These are phyloP conservation scores for Polymyxa betae DNA, from an alignment of 208 protist genomes.

Conservation along the genomic window DNA sequence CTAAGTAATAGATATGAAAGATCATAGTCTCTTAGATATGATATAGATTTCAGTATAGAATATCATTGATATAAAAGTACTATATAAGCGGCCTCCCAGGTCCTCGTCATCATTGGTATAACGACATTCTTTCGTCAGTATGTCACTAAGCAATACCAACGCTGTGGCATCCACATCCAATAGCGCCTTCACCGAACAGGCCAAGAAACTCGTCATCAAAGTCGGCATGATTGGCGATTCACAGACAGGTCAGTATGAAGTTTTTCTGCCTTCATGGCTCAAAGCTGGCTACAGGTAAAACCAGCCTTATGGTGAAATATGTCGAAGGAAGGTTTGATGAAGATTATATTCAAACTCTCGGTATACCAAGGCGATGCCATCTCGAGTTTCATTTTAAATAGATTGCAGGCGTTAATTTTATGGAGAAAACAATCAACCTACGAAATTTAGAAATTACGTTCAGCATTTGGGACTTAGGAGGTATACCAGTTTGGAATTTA, in stretches of 20 bases:
- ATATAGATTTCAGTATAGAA: too few species aligned
- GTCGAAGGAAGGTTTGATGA: slow-evolving; percentile 71
- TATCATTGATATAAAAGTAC: too few species aligned
- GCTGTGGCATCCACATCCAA: neutral
- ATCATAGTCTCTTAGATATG: too few species aligned
- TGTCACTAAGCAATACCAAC: too few species aligned
- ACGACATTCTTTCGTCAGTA: too few species aligned
- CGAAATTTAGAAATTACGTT: slow-evolving; percentile 82
- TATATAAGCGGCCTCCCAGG: too few species aligned
- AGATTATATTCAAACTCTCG: slow-evolving; percentile 74
- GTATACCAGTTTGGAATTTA: slow-evolving; percentile 53
- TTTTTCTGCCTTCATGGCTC: neutral
- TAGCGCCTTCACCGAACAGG: slow-evolving; percentile 29
- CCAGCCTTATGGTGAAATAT: slow-evolving; percentile 74
- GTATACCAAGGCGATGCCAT: slow-evolving; percentile 30
- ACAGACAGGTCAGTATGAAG: slow-evolving; percentile 22
- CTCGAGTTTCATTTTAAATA: neutral
- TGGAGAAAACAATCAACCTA: slow-evolving; percentile 84
- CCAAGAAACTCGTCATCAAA: slow-evolving; percentile 47
- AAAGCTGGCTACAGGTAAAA: slow-evolving; percentile 66
- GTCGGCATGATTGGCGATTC: slow-evolving; percentile 53
- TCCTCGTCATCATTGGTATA: too few species aligned
- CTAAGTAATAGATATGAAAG: too few species aligned
- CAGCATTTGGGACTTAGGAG: slow-evolving; percentile 87
- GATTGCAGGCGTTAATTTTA: slow-evolving; percentile 84